phyloP scores from a whole-genome alignment of 495 filamentous ascomycete genomes.

The Penicillium manginii region DNA sequence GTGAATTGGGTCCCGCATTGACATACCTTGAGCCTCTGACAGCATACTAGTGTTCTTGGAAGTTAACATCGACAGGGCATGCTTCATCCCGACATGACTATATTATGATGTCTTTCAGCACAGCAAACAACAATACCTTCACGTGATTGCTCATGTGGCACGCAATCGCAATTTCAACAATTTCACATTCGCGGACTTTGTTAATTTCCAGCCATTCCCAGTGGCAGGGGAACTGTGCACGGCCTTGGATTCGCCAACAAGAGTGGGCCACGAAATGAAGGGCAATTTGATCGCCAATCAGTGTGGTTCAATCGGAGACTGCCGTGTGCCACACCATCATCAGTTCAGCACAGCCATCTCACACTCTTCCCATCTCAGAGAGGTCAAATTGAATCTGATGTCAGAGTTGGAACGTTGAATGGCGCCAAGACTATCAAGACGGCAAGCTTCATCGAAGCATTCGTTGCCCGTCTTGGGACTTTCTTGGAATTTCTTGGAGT shows the following conservation, averaged over 20 bases:
- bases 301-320: not conserved
- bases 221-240: not conserved
- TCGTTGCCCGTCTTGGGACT: not conserved
- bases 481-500: not conserved
- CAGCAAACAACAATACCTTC: no score
- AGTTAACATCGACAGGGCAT: no score
- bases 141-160: no score
- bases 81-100: no score
- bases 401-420: not conserved
- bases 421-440: not conserved
- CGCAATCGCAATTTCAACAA: no score
- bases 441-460: conserved; percentile 6
- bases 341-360: not conserved
- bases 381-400: not conserved
- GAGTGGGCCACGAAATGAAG: not conserved
- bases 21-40: no score
- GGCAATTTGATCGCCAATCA: not conserved
- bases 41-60: no score
- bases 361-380: not conserved
- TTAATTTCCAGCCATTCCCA: not conserved
- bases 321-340: conserved; percentile 3
- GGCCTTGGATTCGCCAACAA: not conserved
- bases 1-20: no score
- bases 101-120: no score
- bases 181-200: no score